These are phyloP conservation scores for Oenanthe javanica DNA, from an alignment of 140 eudicot species.

Conservation along the genomic window DNA sequence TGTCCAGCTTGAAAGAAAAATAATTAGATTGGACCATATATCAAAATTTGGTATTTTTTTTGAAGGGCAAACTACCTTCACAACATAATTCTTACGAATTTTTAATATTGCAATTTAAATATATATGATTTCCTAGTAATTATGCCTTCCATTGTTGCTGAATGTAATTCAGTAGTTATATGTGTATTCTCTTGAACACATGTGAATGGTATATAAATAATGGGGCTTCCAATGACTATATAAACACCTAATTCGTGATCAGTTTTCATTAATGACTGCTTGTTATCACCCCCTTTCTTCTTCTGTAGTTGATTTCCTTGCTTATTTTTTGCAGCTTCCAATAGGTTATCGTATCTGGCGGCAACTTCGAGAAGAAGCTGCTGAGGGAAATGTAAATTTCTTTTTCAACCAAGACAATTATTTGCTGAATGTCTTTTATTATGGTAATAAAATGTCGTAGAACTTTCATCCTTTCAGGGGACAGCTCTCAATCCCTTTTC, in stretches of 20 bases:
- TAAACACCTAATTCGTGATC: neutral
- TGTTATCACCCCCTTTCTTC: neutral
- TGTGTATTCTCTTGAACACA: too few species aligned
- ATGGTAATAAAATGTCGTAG: neutral
- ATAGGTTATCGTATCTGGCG: slow-evolving; percentile 83
- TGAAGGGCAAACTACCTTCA: neutral
- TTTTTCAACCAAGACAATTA: neutral
- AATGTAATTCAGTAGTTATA: neutral
- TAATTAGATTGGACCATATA: neutral
- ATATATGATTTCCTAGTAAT: neutral
- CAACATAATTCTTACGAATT: neutral
- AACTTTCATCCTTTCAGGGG: slow-evolving; percentile 41
- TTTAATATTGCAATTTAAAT: neutral
- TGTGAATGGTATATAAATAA: neutral
- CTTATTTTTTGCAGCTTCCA: slow-evolving; percentile 51
- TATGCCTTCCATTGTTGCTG: neutral
- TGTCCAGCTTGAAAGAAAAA: neutral
- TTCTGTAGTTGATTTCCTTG: neutral
- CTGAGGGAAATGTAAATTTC: slow-evolving; percentile 38
- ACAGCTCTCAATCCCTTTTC: slow-evolving; percentile 55
- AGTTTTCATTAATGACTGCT: neutral
- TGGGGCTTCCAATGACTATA: neutral
- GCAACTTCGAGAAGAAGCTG: slow-evolving; percentile 41
- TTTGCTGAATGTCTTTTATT: neutral
- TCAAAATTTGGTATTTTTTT: neutral